phyloP scores from a whole-genome alignment of 2,329 filamentous ascomycete species.

The Bipolaris sorokiniana region DNA sequence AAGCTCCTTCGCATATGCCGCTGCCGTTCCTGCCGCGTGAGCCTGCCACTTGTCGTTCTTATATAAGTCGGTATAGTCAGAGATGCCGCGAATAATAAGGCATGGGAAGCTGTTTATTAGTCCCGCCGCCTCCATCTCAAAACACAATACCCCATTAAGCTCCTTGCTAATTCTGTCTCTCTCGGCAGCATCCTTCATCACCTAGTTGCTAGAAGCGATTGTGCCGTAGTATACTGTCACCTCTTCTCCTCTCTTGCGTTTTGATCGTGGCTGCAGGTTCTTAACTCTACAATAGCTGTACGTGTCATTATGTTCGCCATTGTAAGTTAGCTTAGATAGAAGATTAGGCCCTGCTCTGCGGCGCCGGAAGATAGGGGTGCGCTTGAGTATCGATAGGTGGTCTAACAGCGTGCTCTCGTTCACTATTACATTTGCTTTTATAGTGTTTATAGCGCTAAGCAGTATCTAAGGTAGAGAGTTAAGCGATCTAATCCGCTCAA shows the following conservation, averaged over 20 bases:
- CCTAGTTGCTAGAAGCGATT: conserved; percentile 51
- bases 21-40: conserved; percentile 29
- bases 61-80: conserved; percentile 28
- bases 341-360: conserved; percentile 15
- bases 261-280: neutral
- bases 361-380: conserved; percentile 14
- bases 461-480: conserved; percentile 13
- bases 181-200: conserved; percentile 50
- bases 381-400: conserved; percentile 11
- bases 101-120: too few species aligned
- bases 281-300: conserved; percentile 14
- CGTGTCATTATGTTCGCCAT: conserved; percentile 12
- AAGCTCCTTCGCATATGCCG: conserved; percentile 29
- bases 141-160: conserved; percentile 9
- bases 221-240: conserved; percentile 49
- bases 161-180: conserved; percentile 44
- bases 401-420: conserved; percentile 3
- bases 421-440: neutral
- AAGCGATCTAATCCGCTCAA: too few species aligned
- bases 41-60: conserved; percentile 17
- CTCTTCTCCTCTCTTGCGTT: conserved; percentile 11
- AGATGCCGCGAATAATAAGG: conserved; percentile 14
- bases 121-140: too few species aligned
- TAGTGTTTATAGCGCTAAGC: conserved; percentile 8
- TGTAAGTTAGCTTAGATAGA: conserved; percentile 23